These are phyloP conservation scores for Plasmodium chabaudi DNA, from an alignment of 169 alveolate species.

Conservation along the genomic window DNA sequence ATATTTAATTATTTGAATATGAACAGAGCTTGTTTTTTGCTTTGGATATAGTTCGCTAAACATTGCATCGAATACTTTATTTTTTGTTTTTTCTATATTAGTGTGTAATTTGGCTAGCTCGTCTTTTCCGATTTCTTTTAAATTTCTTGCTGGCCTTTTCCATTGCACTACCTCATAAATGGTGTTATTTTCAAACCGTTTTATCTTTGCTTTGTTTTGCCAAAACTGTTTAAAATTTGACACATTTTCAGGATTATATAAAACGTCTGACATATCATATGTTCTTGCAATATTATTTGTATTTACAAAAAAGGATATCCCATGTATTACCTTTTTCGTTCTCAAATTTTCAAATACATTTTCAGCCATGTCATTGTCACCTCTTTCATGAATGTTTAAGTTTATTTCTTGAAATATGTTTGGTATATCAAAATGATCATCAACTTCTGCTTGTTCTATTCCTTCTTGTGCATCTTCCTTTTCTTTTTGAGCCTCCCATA, in stretches of 20 bases:
- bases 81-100: neutral
- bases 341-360: neutral
- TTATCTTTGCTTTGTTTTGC: conserved; percentile 22
- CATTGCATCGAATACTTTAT: conserved; percentile 12
- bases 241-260: conserved; percentile 27
- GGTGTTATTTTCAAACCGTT: conserved; percentile 55
- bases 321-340: neutral
- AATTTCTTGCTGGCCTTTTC: conserved; percentile 21
- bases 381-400: neutral
- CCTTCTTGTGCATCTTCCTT: neutral
- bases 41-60: conserved; percentile 27
- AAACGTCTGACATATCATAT: conserved; percentile 7
- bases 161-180: conserved; percentile 46
- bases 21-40: conserved; percentile 15
- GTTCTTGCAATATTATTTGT: conserved; percentile 18
- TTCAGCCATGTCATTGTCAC: neutral
- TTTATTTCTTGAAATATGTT: neutral
- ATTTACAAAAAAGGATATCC: conserved; percentile 32
- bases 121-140: neutral
- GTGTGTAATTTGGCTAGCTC: neutral
- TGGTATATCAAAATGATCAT: neutral
- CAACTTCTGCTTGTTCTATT: no score
- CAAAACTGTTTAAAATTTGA: conserved; percentile 33
- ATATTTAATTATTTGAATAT: conserved; percentile 12
- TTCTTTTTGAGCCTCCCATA: neutral